Evolutionary conservation across 2,329 filamentous ascomycete species (phyloP).

Genomic region (Emergomyces africanus): DNA sequence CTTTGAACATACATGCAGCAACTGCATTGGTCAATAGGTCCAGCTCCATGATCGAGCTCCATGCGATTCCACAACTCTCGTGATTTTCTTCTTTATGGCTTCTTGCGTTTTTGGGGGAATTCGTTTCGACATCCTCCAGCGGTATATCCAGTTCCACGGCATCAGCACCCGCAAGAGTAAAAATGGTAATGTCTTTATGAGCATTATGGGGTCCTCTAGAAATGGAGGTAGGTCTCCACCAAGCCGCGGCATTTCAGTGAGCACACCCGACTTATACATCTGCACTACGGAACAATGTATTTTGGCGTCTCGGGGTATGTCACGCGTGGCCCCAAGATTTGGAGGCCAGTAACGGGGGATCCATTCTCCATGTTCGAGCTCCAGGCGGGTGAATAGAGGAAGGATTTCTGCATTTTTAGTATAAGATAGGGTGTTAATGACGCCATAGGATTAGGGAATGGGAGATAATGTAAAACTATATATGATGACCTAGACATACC

Average conservation of each 20-base stretch:
- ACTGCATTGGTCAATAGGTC: neutral
- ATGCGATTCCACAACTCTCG: neutral
- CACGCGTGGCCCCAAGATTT: constrained; percentile 21
- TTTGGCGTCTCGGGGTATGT: constrained; percentile 19
- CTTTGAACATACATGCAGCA: neutral
- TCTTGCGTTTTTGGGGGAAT: neutral
- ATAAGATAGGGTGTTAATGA: neutral
- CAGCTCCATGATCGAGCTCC: constrained; percentile 1
- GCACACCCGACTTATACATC: constrained; percentile 15
- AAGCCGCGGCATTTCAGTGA: constrained; percentile 12
- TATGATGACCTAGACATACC: constrained; percentile 9
- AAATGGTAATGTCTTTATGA: neutral
- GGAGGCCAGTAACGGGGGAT: constrained; percentile 23
- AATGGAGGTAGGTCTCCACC: constrained; percentile 13
- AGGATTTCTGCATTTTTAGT: constrained; percentile 19
- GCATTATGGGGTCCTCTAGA: constrained; percentile 8
- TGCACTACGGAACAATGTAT: constrained; percentile 21
- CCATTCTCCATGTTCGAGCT: constrained; percentile 25
- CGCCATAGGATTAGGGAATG: neutral
- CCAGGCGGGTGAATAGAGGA: constrained; percentile 24
- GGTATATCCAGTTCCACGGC: constrained; percentile 7
- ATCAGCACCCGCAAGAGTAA: neutral
- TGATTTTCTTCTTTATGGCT: neutral
- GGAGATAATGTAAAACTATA: neutral
- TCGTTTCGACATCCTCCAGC: neutral